Evolutionary conservation across 345 rosid genomes (phyloP).

Genomic region (Excoecaria cochinchinensis): DNA sequence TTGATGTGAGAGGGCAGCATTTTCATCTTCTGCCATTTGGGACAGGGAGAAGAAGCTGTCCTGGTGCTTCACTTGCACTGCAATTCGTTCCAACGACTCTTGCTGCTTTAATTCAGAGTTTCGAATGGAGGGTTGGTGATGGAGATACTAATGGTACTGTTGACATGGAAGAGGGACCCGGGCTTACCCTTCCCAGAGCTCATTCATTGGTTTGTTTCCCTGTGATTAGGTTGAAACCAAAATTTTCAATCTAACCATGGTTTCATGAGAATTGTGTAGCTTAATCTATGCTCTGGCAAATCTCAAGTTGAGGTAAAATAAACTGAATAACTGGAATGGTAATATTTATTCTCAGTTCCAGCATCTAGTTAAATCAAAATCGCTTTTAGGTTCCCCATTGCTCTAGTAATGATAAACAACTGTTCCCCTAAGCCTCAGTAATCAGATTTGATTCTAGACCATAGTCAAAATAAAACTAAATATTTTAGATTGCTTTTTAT

Average conservation of each 20-base stretch:
- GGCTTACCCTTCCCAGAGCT: conserved; percentile 36
- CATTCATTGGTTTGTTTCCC: conserved; percentile 38
- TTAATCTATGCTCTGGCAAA: background rate
- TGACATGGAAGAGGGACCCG: conserved; percentile 39
- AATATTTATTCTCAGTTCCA: too few species aligned
- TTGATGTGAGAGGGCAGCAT: conserved; percentile 29
- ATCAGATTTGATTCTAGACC: too few species aligned
- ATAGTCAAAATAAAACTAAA: too few species aligned
- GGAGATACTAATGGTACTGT: conserved; percentile 15
- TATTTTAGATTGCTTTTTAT: too few species aligned
- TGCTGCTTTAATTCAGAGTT: conserved; percentile 40
- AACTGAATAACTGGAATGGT: too few species aligned
- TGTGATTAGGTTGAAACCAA: conserved; percentile 22
- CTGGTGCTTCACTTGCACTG: conserved; percentile 44
- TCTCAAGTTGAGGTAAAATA: background rate
- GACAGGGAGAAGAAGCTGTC: conserved; percentile 43
- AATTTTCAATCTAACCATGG: conserved; percentile 10
- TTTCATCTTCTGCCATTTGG: conserved; percentile 45
- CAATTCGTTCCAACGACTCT: conserved; percentile 34
- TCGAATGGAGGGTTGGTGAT: conserved; percentile 32
- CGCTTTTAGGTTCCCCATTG: too few species aligned
- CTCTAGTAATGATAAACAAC: too few species aligned
- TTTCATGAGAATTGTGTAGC: background rate
- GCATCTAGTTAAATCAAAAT: too few species aligned
- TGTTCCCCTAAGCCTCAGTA: too few species aligned